phyloP scores from a whole-genome alignment of 306 rosid genomes.

The Vigna reflexopilosa region DNA sequence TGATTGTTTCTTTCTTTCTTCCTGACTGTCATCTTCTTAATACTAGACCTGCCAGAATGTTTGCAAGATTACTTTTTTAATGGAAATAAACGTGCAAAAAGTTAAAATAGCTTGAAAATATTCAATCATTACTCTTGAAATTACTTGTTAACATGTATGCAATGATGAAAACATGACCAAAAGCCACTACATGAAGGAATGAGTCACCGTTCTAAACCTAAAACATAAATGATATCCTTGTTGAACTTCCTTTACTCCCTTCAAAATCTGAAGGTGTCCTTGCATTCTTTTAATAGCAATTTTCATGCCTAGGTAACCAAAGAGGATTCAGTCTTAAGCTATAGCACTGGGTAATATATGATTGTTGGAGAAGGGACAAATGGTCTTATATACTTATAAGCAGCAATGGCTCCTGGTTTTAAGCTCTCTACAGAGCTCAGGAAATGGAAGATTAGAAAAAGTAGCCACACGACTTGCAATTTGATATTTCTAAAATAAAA shows the following conservation, averaged over 20 bases:
- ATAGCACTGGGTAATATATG: no score
- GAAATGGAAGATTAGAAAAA: background rate
- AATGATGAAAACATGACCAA: background rate
- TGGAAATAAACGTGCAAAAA: background rate
- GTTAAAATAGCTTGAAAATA: conserved; percentile 11
- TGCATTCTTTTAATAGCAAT: conserved; percentile 9
- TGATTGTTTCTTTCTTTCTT: background rate
- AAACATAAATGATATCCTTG: background rate
- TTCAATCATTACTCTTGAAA: background rate
- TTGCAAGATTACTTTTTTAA: background rate
- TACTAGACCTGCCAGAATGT: background rate
- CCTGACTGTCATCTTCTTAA: background rate
- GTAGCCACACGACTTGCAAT: background rate
- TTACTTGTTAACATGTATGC: conserved; percentile 6
- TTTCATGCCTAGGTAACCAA: background rate
- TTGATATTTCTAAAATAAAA: conserved; percentile 17
- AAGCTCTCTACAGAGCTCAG: no score
- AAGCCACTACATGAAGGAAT: background rate
- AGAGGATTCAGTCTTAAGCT: background rate
- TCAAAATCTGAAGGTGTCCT: background rate
- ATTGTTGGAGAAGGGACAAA: background rate
- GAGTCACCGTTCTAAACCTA: background rate
- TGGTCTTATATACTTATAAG: no score
- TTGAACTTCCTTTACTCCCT: background rate
- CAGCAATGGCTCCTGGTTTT: no score